These are phyloP conservation scores for Lepidium aucheri DNA, from an alignment of 345 rosid species.

Conservation along the genomic window DNA sequence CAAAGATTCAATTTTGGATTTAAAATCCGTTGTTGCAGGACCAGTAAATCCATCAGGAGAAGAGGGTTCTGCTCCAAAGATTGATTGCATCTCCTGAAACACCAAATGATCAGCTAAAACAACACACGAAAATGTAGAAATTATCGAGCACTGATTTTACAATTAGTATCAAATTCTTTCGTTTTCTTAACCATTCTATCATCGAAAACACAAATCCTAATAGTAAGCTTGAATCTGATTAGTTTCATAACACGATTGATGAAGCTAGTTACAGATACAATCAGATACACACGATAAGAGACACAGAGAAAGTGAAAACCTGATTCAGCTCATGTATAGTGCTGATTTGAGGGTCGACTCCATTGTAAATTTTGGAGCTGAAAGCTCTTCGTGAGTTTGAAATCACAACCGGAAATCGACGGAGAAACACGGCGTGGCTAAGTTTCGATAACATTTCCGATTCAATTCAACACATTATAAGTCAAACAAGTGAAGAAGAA, in stretches of 20 bases:
- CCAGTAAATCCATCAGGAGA: conserved; percentile 36
- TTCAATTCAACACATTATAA: background rate
- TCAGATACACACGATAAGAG: background rate
- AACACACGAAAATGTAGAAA: background rate
- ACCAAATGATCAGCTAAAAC: background rate
- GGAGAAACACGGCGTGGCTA: conserved; percentile 39
- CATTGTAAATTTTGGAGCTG: conserved; percentile 23
- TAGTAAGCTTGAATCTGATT: background rate
- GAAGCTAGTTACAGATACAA: background rate
- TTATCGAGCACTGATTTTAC: background rate
- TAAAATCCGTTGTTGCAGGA: conserved; percentile 23
- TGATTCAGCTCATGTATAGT: conserved; percentile 47
- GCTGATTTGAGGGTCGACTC: conserved; percentile 7
- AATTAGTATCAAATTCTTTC: background rate
- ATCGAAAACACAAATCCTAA: background rate
- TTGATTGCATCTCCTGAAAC: conserved; percentile 71
- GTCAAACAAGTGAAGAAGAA: background rate
- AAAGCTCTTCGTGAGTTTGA: conserved; percentile 32
- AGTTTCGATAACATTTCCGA: conserved; percentile 1
- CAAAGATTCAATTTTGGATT: conserved; percentile 21
- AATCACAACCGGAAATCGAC: conserved; percentile 23
- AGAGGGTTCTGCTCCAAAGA: conserved; percentile 71
- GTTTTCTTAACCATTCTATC: background rate
- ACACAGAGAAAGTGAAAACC: conserved; percentile 24
- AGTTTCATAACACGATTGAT: background rate